These are phyloP conservation scores for Miscanthus lutarioriparius DNA, from an alignment of 176 grass and related monocot species.

Conservation along the genomic window DNA sequence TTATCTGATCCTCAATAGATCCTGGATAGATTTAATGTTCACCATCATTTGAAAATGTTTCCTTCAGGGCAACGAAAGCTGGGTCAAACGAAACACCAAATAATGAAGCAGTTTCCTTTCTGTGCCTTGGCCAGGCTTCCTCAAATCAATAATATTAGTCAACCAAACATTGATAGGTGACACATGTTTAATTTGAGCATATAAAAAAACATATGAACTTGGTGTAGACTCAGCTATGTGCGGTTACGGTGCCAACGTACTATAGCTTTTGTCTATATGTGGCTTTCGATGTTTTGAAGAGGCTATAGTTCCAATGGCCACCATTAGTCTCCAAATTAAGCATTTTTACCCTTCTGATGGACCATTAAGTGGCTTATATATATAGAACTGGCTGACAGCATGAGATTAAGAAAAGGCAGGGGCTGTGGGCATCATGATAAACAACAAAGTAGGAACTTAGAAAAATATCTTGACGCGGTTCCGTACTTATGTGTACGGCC, in stretches of 20 bases:
- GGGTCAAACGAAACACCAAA: conserved; percentile 14
- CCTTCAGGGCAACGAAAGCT: neutral
- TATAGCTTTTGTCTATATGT: neutral
- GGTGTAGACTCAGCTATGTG: neutral
- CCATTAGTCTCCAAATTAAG: too few species aligned
- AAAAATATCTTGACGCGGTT: conserved; percentile 17
- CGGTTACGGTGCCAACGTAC: too few species aligned
- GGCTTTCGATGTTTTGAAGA: neutral
- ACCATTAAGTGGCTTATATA: too few species aligned
- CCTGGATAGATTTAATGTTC: conserved; percentile 9
- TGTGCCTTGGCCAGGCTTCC: neutral
- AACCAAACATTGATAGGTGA: neutral
- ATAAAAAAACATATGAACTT: neutral
- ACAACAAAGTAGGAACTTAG: neutral
- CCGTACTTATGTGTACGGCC: conserved; percentile 28
- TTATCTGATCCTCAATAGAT: neutral
- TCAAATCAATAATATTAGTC: neutral
- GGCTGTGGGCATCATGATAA: neutral
- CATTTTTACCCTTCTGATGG: too few species aligned
- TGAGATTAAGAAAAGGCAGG: conserved; percentile 12
- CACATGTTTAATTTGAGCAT: neutral
- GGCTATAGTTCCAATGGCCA: neutral
- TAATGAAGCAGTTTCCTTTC: conserved; percentile 21
- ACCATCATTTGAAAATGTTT: neutral
- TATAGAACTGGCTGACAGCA: conserved; percentile 6